Evolutionary conservation across 2,329 filamentous ascomycete species (phyloP).

Genomic region (Chalara sp.): DNA sequence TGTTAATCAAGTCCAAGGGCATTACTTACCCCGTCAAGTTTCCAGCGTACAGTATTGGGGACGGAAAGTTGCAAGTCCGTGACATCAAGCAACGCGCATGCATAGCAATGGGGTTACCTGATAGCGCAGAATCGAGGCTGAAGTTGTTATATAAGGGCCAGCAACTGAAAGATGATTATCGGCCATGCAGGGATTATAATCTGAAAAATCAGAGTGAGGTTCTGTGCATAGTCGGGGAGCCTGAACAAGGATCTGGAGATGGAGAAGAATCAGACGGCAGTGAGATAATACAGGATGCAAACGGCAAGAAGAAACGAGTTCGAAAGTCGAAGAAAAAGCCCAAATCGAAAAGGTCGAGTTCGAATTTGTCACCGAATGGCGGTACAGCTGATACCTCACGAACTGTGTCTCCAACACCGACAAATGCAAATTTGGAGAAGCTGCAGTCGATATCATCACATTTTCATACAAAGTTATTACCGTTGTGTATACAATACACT

Average conservation of each 20-base stretch:
- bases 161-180: constrained; percentile 57
- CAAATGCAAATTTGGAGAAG: constrained; percentile 49
- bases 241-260: constrained; percentile 38
- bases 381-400: constrained; percentile 21
- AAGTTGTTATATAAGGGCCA: constrained; percentile 70
- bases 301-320: constrained; percentile 18
- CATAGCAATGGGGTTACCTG: constrained; percentile 56
- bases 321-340: constrained; percentile 36
- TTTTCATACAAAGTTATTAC: constrained; percentile 59
- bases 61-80: constrained; percentile 60
- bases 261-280: constrained; percentile 32
- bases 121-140: constrained; percentile 41
- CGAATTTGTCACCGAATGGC: constrained; percentile 28
- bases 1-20: constrained; percentile 63
- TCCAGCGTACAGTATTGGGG: constrained; percentile 67
- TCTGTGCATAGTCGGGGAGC: constrained; percentile 49
- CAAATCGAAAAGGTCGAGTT: constrained; percentile 22
- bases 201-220: constrained; percentile 58
- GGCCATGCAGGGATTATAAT: constrained; percentile 50
- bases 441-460: constrained; percentile 59
- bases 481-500: constrained; percentile 56
- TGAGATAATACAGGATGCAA: constrained; percentile 22
- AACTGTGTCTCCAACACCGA: constrained; percentile 27
- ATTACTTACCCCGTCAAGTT: constrained; percentile 65
- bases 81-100: constrained; percentile 63